Percentiles rank a stretch among this genome's conserved stretches.
phyloP scores from a whole-genome alignment of 2,329 filamentous ascomycete genomes.

The Paecilomyces niveus region DNA sequence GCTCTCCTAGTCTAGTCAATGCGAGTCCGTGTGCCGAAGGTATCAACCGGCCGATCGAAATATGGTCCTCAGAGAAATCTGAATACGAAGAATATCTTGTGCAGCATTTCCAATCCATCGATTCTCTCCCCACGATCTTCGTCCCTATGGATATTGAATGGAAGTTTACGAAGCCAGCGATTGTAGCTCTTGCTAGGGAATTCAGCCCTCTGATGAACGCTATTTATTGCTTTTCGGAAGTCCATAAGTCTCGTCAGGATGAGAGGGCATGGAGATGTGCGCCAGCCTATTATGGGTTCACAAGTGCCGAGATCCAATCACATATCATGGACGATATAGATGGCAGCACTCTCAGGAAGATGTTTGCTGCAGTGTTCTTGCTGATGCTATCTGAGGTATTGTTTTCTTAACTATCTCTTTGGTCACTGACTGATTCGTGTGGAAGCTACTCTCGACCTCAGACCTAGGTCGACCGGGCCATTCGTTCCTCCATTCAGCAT shows the following conservation, averaged over 20 bases:
- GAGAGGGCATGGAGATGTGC: conserved; percentile 21
- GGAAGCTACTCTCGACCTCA: conserved; percentile 19
- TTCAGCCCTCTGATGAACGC: conserved; percentile 20
- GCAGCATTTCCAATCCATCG: conserved; percentile 19
- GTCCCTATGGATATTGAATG: conserved; percentile 24
- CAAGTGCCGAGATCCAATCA: conserved; percentile 23
- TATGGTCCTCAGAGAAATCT: conserved; percentile 13
- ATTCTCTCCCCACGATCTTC: conserved; percentile 24
- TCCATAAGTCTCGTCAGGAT: conserved; percentile 19
- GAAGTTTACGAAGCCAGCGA: conserved; percentile 20
- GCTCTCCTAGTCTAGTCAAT: conserved; percentile 4
- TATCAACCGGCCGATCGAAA: conserved; percentile 3
- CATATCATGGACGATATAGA: conserved; percentile 19
- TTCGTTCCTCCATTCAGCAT: conserved; percentile 24
- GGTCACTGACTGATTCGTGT: conserved; percentile 1
- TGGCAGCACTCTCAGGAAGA: conserved; percentile 15
- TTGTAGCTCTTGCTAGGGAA: conserved; percentile 17
- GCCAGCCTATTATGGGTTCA: conserved; percentile 21
- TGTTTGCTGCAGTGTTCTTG: conserved; percentile 23
- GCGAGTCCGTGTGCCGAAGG: conserved; percentile 4
- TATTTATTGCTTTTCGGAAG: conserved; percentile 27
- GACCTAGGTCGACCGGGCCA: conserved; percentile 19
- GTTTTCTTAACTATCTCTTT: not conserved
- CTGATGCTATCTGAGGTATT: conserved; percentile 30
- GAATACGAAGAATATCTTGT: conserved; percentile 24